Base-by-base conservation (phyloP, 176 grass and related monocot genomes). In the Chloris gayana region DNA sequence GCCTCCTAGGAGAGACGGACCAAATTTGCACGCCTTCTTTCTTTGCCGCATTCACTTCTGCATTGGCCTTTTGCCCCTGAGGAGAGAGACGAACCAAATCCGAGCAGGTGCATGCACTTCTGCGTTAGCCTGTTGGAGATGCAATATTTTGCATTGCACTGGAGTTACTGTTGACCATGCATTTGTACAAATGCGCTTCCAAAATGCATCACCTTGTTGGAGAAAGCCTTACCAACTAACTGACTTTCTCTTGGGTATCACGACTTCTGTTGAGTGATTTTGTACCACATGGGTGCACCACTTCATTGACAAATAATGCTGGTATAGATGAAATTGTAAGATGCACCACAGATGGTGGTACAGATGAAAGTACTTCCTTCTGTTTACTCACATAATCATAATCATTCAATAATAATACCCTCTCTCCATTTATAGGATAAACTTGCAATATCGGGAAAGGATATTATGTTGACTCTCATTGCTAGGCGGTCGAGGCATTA, bases 401-500 rank as follows among this genome's bases (percentile, higher is more conserved):
- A n/a, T 72, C 30, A 51, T 19, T 89, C 8, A 47, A 26, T 19
- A 66, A 81, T 61, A 47, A 56, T 81, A 81, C 64, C 14, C n/a
- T n/a, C n/a, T n/a, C 62, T 80, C 67, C 30, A 77, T 82, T 27
- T 73, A 54, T 37, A 99, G 96, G 92, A 90, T 77, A 99, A 95
- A 83, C 68, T 91, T 51, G 74, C 80, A 76, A 64, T 91, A 73
- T 93, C 72, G 37, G 96, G 87, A 62, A 99, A 91, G 83, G 80
- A 93, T 70, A 86, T 95, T 89, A 72, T 72, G 60, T 84, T 99
- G 76, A 95, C 96, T 1, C 96, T 99, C 30, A 89, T 99, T 69
- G 96, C 90, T 80, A 95, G 96, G 51, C 96, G 96, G 38, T 99
- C 96, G 2, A 83, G 92, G 57, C 84, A 99, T 87, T 99, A 89